Evolutionary conservation across 208 protist species (phyloP), one percentile per base, ranked within the genome.

Genomic region (Trypanosoma vivax): DNA sequence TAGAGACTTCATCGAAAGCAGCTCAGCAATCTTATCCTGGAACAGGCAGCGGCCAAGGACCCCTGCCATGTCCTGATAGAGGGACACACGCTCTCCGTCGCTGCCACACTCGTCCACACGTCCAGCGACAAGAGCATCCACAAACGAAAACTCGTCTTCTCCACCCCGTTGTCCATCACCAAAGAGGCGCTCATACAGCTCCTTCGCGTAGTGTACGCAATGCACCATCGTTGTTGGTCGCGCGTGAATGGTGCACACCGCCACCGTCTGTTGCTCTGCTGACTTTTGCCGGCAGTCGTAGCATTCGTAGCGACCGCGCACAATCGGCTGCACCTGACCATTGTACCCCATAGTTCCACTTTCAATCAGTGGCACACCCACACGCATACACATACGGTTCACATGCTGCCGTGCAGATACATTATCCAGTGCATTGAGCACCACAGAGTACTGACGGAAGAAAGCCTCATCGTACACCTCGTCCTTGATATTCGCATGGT

Each of bases 151-250:
- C 25, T 67, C 60, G 34, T 67, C 60, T 18, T 25, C 46, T 3
- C 14, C 37, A n/a, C 48, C 51, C 2, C 9, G 19, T 2, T 38
- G 25, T 6, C 21, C 35, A 14, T 68, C 63, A 19, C 76, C 80
- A 59, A 92, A 91, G 1, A 95, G 72, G 3, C 65, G 60, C 25
- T 88, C 80, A 76, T 99, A 98, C 40, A 99, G 70, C 60, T 96
- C 88, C 83, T 99, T 99, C 24, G 96, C 97, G 90, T 97, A 99
- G 42, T 98, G 96, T 10, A 99, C 88, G 73, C 98, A 99, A 67
- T 99, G 98, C 21, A 99, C 94, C 47, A 98, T 97, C 42, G 79
- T 95, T 2, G 95, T 97, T 13, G 97, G 98, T 0, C 94, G 97
- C 11, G 89, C 95, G 58, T 98, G 92, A 40, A 99, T 98, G 1